Evolutionary conservation across 805 yeast genomes (phyloP).

Genomic region (Jamesozyma lodderae): DNA sequence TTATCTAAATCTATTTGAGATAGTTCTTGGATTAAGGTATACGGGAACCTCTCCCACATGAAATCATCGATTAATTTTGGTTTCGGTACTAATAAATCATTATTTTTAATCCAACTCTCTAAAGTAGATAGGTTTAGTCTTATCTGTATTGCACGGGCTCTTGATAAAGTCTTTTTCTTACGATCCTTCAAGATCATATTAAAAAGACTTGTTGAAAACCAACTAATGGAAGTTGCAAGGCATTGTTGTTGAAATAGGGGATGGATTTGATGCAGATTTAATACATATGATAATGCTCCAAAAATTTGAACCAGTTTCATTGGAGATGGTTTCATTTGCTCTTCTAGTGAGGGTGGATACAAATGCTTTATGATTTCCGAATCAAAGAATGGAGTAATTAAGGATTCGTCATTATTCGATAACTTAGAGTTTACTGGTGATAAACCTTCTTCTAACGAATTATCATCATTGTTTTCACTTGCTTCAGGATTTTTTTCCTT

Average conservation of each 20-base stretch:
- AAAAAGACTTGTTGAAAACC: conserved; percentile 65
- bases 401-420: conserved; percentile 1
- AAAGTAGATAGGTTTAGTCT: conserved; percentile 75
- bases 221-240: conserved; percentile 65
- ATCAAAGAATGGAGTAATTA: conserved; percentile 35
- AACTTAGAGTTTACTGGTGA: background rate
- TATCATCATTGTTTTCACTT: background rate
- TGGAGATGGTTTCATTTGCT: conserved; percentile 85
- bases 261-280: conserved; percentile 73
- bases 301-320: conserved; percentile 73
- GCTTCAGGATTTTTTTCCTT: background rate
- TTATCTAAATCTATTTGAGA: conserved; percentile 19
- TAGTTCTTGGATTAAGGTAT: conserved; percentile 29
- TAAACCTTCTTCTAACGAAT: background rate
- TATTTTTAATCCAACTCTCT: conserved; percentile 84
- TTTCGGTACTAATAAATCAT: conserved; percentile 24
- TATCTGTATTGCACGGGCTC: conserved; percentile 83
- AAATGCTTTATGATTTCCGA: conserved; percentile 69
- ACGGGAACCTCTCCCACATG: conserved; percentile 33
- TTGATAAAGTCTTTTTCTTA: conserved; percentile 49
- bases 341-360: conserved; percentile 75
- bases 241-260: conserved; percentile 72
- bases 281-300: conserved; percentile 79
- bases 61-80: conserved; percentile 32
- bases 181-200: conserved; percentile 61